Evolutionary conservation across 192 early-diverging fungal species (phyloP), one percentile per base, ranked within the genome.

Genomic region (Geranomyces variabilis): DNA sequence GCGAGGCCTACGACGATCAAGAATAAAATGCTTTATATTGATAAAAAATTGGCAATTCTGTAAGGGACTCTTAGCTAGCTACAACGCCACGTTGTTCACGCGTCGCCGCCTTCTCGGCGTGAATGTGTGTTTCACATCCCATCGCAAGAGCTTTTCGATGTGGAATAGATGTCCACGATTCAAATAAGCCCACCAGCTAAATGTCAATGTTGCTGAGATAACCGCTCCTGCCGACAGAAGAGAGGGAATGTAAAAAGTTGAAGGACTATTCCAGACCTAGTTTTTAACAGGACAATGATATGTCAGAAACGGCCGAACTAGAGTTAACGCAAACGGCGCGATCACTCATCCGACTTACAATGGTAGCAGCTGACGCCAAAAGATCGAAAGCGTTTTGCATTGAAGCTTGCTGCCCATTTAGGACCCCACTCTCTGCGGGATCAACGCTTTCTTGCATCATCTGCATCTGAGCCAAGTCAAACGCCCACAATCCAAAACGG

Each of bases 341-440:
- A 36, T 14, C 34, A 66, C 5, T 26, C 0, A 0, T 65, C 7
- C 7, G 29, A 56, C 76, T 55, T 66, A 79, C 66, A 9, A 84
- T 79, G 17, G 82, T 84, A 21, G 76, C 26, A 17, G 55, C 60
- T 47, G 68, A 77, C n/a, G 71, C 70, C n/a, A 47, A 15, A 24
- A 84, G 66, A 31, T 84, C 79, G 61, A 84, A 84, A 8, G 71
- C 6, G 70, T 80, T 84, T 61, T 84, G 82, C 26, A 81, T 26
- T 9, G 79, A 68, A 15, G 69, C 63, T 56, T 84, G 77, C 45
- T 69, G 53, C 4, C 82, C 82, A 31, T 49, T 71, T 24, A 81
- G 62, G 15, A 71, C 21, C 0, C 82, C 82, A 29, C 66, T 56
- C 26, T 77, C 60, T 7, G 46, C 62, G 15, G 62, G 46, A 9